These are phyloP conservation scores for Picea glauca DNA, from an alignment of 75 land plant species.

Conservation along the genomic window DNA sequence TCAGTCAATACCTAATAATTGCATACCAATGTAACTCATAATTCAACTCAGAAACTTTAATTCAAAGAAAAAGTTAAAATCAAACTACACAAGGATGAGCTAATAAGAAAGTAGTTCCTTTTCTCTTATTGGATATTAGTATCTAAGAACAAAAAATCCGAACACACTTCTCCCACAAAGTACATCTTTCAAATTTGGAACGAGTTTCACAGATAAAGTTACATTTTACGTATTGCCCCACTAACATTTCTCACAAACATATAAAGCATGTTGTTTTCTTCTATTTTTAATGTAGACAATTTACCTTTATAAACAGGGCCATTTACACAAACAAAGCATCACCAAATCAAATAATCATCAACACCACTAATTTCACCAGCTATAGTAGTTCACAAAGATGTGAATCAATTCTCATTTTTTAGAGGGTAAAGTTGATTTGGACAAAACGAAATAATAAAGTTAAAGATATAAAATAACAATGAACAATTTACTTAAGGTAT, in stretches of 20 bases:
- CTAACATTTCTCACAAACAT: neutral
- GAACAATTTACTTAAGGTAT: too few relatives aligned
- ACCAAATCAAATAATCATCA: too few relatives aligned
- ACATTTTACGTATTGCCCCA: neutral
- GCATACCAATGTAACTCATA: neutral
- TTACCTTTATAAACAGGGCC: too few relatives aligned
- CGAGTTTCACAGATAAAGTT: neutral
- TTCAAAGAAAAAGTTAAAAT: neutral
- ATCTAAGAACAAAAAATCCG: neutral
- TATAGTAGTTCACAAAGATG: too few relatives aligned
- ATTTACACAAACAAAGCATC: too few relatives aligned
- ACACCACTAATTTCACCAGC: too few relatives aligned
- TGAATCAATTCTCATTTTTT: too few relatives aligned
- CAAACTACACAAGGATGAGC: neutral
- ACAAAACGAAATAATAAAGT: too few relatives aligned
- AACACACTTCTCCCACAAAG: neutral
- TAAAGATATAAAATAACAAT: too few relatives aligned
- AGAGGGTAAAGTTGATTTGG: too few relatives aligned
- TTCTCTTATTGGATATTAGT: neutral
- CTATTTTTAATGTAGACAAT: too few relatives aligned
- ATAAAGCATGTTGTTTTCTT: too few relatives aligned
- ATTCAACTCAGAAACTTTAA: neutral
- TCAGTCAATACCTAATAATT: constrained; percentile 56
- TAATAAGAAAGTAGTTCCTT: neutral
- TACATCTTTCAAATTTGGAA: neutral